A percentile compares a stretch with the other conserved stretches of the same genome.
These are phyloP conservation scores for Physcia stellaris DNA, from an alignment of 495 filamentous ascomycete genomes.

Conservation along the genomic window DNA sequence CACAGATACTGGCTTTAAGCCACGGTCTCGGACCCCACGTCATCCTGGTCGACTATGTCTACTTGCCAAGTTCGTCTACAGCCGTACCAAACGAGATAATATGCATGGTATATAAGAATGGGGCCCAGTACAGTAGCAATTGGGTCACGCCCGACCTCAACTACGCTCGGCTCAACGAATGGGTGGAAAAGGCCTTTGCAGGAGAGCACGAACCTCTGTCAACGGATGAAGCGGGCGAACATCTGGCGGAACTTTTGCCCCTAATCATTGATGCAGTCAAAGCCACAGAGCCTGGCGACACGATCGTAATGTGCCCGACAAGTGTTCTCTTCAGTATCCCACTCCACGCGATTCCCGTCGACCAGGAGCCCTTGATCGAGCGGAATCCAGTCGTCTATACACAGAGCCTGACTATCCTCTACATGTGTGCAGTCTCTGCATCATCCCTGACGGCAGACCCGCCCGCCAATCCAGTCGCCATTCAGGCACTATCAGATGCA, in stretches of 20 bases:
- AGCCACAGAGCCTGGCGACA: not conserved
- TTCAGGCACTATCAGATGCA: constrained; percentile 1
- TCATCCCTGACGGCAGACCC: not conserved
- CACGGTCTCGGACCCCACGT: not conserved
- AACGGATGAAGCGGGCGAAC: not conserved
- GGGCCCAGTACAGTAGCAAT: not conserved
- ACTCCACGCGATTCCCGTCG: not conserved
- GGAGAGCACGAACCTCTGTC: not conserved
- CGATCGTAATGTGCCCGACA: not conserved
- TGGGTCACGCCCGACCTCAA: not conserved
- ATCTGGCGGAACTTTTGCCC: not conserved
- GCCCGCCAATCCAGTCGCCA: not conserved
- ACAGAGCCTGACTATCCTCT: constrained; percentile 1
- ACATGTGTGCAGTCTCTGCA: not conserved
- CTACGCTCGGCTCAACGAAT: not conserved
- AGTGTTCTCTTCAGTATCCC: constrained; percentile 1
- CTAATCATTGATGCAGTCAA: not conserved
- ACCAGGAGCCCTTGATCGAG: not conserved
- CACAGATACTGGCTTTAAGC: not conserved
- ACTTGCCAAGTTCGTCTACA: constrained; percentile 1
- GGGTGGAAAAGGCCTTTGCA: constrained; percentile 1
- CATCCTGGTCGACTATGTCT: not conserved
- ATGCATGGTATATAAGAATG: constrained; percentile 1
- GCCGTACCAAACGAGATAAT: constrained; percentile 1
- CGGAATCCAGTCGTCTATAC: constrained; percentile 3